Evolutionary conservation across 2,329 filamentous ascomycete species (phyloP).

Genomic region (Clarireedia paspali): DNA sequence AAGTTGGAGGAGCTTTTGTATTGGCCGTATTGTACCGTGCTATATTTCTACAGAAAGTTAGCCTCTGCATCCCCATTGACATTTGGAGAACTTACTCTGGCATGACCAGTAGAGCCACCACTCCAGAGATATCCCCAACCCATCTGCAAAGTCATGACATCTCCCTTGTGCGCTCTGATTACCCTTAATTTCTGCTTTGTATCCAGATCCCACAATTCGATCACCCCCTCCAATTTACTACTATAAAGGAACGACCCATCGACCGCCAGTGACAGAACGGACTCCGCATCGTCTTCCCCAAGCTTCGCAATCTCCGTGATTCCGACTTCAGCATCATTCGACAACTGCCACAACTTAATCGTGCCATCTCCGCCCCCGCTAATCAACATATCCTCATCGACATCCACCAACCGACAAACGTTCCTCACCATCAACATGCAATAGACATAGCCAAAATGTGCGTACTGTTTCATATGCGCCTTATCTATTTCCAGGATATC

Average conservation of each 20-base stretch:
- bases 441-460: constrained; percentile 92
- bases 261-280: constrained; percentile 69
- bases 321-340: constrained; percentile 44
- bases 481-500: constrained; percentile 73
- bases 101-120: constrained; percentile 79
- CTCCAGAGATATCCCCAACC: constrained; percentile 81
- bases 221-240: constrained; percentile 76
- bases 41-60: constrained; percentile 47
- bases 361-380: constrained; percentile 90
- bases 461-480: constrained; percentile 76
- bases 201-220: constrained; percentile 96
- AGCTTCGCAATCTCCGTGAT: constrained; percentile 63
- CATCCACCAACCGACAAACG: constrained; percentile 55
- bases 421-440: constrained; percentile 85
- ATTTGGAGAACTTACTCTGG: constrained; percentile 55
- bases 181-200: constrained; percentile 84
- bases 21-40: constrained; percentile 55
- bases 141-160: constrained; percentile 81
- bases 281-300: constrained; percentile 53
- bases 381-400: constrained; percentile 73
- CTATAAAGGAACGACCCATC: constrained; percentile 91
- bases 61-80: background rate
- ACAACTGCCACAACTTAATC: constrained; percentile 85
- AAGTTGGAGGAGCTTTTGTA: constrained; percentile 43
- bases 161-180: constrained; percentile 70